Evolutionary conservation across 495 filamentous ascomycete species (phyloP), one percentile per base, ranked within the genome.

Genomic region (Thermothielavioides terrestris): DNA sequence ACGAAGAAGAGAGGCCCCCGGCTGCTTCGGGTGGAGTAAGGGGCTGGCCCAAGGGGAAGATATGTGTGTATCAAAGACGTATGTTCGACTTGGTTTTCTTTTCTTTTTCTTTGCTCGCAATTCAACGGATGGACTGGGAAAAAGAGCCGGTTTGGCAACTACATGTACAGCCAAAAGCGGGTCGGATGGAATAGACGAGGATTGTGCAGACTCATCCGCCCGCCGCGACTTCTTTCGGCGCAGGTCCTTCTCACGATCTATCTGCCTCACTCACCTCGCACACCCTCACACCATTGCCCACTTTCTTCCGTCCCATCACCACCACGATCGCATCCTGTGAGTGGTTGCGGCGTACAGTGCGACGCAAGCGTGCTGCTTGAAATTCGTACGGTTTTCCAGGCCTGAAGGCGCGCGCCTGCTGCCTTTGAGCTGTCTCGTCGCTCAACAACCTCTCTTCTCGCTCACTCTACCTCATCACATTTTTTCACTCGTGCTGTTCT

Each of bases 21-120:
- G 60, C 81, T 86, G 55, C 75, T 99, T 58, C 77, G 94, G 63
- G 83, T 88, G 50, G 92, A 95, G 63, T 94, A 83, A 69, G 26
- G 20, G 35, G 28, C 26, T 25, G 21, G 20, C 17, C 18, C 17
- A 44, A 26, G 4, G 32, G 25, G 4, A 20, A 28, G 30, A 37
- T n/a, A 20, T 27, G 35, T 54, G 37, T 54, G 50, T n/a, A n/a
- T n/a, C 48, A 56, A 50, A 53, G 42, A 47, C 46, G 38, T 47
- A 43, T 50, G 42, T 54, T 59, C 50, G 41, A 55, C 39, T 34
- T 50, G 26, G 49, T 51, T 55, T 63, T 20, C 51, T 55, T 53
- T 31, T 36, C 52, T 43, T 44, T 1, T 21, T 38, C n/a, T n/a
- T n/a, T n/a, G n/a, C n/a, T n/a, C n/a, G n/a, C n/a, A n/a, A n/a